Base-by-base conservation (phyloP, 140 eudicot species). In the Senecio squalidus region DNA sequence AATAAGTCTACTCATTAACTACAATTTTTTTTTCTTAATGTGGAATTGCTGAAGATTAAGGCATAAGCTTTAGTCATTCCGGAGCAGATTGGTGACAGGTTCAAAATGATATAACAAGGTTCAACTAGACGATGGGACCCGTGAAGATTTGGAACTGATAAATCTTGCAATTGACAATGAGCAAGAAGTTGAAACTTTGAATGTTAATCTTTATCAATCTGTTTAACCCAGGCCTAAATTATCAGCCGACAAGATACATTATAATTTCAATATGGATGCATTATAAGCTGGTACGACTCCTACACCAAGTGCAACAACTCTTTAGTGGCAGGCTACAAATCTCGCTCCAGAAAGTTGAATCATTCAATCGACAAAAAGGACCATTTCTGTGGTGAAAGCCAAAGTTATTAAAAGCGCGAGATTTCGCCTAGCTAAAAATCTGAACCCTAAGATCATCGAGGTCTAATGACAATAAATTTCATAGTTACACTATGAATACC, bases 1-100 rank as follows among this genome's bases (percentile, higher is more conserved):
- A 20, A 6, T 27, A 39, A 55, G 61, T 25, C 11, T 38, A 75
- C 45, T 48, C 16, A 7, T 58, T 41, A 21, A n/a, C 51, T 16
- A 5, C 38, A 29, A 15, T 67, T 25, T 15, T 27, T 41, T 60
- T 30, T 31, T 31, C n/a, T 54, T 58, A 17, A 38, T 76, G 68
- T 64, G 86, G 98, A 90, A 67, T 90, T 83, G 68, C 83, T 74
- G 66, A 90, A 83, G 68, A 81, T 90, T 50, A 86, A 78, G 69
- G 72, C 77, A 28, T 89, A 80, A 53, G 83, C 76, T 61, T 77
- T 80, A 27, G 70, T 64, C 26, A 67, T 86, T 66, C 90, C 94
- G 0, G 98, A 80, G 55, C 94, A 86, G 46, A 76, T 76, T 59
- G 69, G 78, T 25, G 55, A 44, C 59, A 53, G 81, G 28, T 90